phyloP scores from a whole-genome alignment of 305 asterid species.

The Fraxinus greggii region DNA sequence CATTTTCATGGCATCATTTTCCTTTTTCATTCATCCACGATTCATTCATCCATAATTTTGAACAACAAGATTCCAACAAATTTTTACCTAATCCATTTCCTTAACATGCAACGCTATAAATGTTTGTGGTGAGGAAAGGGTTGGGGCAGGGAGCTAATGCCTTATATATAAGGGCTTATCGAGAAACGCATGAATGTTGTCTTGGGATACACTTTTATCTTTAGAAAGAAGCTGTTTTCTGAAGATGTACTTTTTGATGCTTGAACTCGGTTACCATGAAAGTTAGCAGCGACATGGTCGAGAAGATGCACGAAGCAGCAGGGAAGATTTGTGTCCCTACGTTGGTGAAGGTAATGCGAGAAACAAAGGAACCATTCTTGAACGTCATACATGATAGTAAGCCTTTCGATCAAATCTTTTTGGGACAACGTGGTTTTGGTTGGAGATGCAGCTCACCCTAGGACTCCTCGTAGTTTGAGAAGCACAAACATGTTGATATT shows the following conservation, averaged over 20 bases:
- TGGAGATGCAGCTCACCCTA: slow-evolving; percentile 86
- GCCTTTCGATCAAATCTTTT: slow-evolving; percentile 42
- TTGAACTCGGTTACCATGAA: slow-evolving; percentile 57
- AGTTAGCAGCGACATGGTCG: slow-evolving; percentile 53
- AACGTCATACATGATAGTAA: slow-evolving; percentile 80
- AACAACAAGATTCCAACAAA: too few relatives aligned
- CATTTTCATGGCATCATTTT: too few relatives aligned
- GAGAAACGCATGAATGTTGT: neutral
- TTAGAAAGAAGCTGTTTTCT: too few relatives aligned
- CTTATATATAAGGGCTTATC: neutral
- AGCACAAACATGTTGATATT: slow-evolving; percentile 85
- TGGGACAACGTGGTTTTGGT: slow-evolving; percentile 70
- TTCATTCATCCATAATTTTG: too few relatives aligned
- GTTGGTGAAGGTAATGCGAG: slow-evolving; percentile 50
- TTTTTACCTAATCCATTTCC: too few relatives aligned
- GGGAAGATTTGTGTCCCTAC: slow-evolving; percentile 68
- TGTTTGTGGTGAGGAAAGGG: neutral
- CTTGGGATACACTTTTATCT: neutral
- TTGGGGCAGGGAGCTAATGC: neutral
- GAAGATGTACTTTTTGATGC: neutral
- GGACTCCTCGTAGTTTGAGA: slow-evolving; percentile 74
- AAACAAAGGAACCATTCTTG: slow-evolving; percentile 64
- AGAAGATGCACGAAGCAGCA: slow-evolving; percentile 55
- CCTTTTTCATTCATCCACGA: too few relatives aligned
- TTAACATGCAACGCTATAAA: neutral